Evolutionary conservation across 495 filamentous ascomycete genomes (phyloP), one percentile per base, ranked within the genome.

Genomic region (Hypoxylon crocopeplum): DNA sequence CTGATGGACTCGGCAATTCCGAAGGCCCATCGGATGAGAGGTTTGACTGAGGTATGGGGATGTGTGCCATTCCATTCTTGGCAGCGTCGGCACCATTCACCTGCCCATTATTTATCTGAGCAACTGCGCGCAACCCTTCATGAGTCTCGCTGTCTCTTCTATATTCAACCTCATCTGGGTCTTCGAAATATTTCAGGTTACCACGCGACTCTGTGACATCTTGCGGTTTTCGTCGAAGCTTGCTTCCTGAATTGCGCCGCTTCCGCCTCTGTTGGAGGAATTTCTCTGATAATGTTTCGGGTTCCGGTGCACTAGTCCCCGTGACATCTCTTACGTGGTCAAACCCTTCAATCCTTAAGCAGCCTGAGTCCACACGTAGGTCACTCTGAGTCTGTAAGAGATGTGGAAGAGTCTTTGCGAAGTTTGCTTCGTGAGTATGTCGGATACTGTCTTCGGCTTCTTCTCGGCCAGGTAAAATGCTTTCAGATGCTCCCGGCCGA

Each of bases 181-280:
- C 91, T 61, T 93, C 90, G 56, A 88, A 92, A 62, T 90, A 95
- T 69, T 93, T 82, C 5, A 96, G 77, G 37, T 88, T 83, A n/a
- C 88, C 83, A 13, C 83, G 78, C 15, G 83, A 76, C n/a, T 79
- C 78, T 11, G 73, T 78, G 8, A 93, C 82, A 52, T 87, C 87
- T 39, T 76, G 72, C 13, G 85, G 88, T 68, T 82, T 85, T 27
- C 90, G 80, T 30, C 86, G 85, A 29, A 96, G 77, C 13, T 89
- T 89, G 53, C 88, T 87, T 17, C 89, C 90, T 6, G 91, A 96
- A 71, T 92, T 92, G 24, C 91, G 85, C 48, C 91, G 72, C 66
- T 78, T 81, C 48, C 75, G 79, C 53, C 64, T 72, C 1, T 61
- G 48, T 2, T 63, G 52, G 6, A 63, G 55, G 2, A 72, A 70